Base-by-base conservation (phyloP, 495 filamentous ascomycete species). In the Penicillium argentinense region DNA sequence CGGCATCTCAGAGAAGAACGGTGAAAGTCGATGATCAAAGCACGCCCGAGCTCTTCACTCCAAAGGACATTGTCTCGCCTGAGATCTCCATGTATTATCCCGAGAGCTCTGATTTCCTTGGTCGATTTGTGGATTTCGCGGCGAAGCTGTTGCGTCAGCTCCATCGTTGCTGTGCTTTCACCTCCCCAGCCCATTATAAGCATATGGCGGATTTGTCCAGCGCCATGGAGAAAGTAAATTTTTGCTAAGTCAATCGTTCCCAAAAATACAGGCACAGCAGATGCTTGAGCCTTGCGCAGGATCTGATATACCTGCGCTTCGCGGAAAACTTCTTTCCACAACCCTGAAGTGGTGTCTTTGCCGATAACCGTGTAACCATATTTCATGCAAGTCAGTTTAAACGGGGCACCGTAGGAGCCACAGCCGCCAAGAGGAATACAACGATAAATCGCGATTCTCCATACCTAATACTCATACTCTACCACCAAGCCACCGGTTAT, bases 161-260 rank as follows among this genome's bases (percentile, higher is more conserved):
- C 44, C 9, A 56, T 48, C 18, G 5, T 26, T 26, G 41, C 44
- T 19, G 29, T 57, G 26, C 48, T 45, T 34, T 70, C 53, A 3
- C 72, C 71, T 8, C 51, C 75, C 71, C 62, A 79, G 29, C 63
- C 72, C 34, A 81, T 66, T 0, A 81, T 54, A 13, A 76, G 56
- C 49, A 79, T 71, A 54, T 78, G 56, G 30, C 73, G 54, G 48
- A 78, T 72, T 48, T 59, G 37, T 29, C 75, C 60, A 39, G 59
- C 56, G 24, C 62, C 39, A 47, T 73, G 56, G 36, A 70, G 67
- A 37, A 66, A 67, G 30, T 69, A 73, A 11, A 67, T 60, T 28
- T 43, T 40, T 7, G 52, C 46, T 5, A 79, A 53, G 59, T 75
- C 62, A 33, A 80, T 64, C 4, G 59, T 62, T 17, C 68, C 70